phyloP scores from a whole-genome alignment of 202 grass and related monocot species.

The Zizania palustris region DNA sequence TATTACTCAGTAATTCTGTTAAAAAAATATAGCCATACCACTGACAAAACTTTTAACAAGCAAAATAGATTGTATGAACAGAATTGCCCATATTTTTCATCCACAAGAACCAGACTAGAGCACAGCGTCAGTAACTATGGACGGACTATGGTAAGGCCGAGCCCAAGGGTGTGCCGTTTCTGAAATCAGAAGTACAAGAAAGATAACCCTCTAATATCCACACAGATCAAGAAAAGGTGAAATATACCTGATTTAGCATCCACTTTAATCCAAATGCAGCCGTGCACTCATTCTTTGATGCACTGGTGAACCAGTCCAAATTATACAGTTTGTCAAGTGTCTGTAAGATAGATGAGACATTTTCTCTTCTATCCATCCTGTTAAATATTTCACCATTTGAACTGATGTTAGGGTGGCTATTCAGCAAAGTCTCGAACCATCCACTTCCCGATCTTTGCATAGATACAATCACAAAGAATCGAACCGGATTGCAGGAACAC shows the following conservation, averaged over 20 bases:
- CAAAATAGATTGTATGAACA: neutral
- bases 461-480: constrained; percentile 78
- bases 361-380: constrained; percentile 59
- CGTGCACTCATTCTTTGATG: constrained; percentile 85
- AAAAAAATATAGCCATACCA: constrained; percentile 18
- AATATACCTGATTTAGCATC: constrained; percentile 97
- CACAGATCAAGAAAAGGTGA: neutral
- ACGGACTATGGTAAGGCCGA: neutral
- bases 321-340: constrained; percentile 79
- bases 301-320: constrained; percentile 87
- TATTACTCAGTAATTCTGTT: constrained; percentile 22
- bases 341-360: constrained; percentile 64
- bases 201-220: neutral
- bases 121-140: neutral
- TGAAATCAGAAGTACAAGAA: neutral
- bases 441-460: constrained; percentile 98
- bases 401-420: constrained; percentile 95
- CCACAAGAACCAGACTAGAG: constrained; percentile 3
- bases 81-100: neutral
- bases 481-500: constrained; percentile 79
- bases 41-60: neutral
- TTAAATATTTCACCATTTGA: constrained; percentile 95
- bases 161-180: neutral
- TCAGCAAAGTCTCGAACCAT: constrained; percentile 95
- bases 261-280: constrained; percentile 95